Conservation (phyloP, 345 rosid genomes). For the Chamaenerion angustifolium region DNA sequence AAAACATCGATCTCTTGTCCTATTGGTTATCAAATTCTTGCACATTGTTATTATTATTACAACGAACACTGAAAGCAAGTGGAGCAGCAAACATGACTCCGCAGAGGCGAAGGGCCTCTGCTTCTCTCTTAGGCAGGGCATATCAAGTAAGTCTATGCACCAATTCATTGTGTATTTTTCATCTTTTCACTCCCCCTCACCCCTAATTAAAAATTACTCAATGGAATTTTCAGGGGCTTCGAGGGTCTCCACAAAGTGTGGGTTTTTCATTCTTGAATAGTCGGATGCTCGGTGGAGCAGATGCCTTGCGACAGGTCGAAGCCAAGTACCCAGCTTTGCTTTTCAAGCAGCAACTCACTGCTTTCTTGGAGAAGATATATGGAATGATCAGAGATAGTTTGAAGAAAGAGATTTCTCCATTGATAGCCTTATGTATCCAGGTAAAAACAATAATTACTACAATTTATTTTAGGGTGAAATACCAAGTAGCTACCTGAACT, state of each 20-base stretch:
- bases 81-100: slow-evolving; percentile 64
- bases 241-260: slow-evolving; percentile 77
- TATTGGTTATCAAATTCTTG: slow-evolving; percentile 93
- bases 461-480: too few relatives aligned
- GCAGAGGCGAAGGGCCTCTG: slow-evolving; percentile 52
- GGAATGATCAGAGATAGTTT: slow-evolving; percentile 92
- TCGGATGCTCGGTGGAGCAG: slow-evolving; percentile 49
- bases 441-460: slow-evolving; percentile 8
- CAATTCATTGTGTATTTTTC: neutral
- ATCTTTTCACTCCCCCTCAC: too few relatives aligned
- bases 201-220: neutral
- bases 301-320: slow-evolving; percentile 75
- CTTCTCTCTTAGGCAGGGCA: slow-evolving; percentile 79
- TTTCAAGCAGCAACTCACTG: slow-evolving; percentile 96
- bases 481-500: too few relatives aligned
- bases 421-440: slow-evolving; percentile 88
- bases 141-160: slow-evolving; percentile 44
- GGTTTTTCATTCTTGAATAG: slow-evolving; percentile 67
- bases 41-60: slow-evolving; percentile 65
- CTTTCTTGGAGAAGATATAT: slow-evolving; percentile 97
- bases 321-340: slow-evolving; percentile 93
- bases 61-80: slow-evolving; percentile 80
- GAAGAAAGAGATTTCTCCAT: slow-evolving; percentile 86
- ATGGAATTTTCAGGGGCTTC: slow-evolving; percentile 42
- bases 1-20: slow-evolving; percentile 58